phyloP scores from a whole-genome alignment of 148 eudicot genomes.

The Simmondsia chinensis region DNA sequence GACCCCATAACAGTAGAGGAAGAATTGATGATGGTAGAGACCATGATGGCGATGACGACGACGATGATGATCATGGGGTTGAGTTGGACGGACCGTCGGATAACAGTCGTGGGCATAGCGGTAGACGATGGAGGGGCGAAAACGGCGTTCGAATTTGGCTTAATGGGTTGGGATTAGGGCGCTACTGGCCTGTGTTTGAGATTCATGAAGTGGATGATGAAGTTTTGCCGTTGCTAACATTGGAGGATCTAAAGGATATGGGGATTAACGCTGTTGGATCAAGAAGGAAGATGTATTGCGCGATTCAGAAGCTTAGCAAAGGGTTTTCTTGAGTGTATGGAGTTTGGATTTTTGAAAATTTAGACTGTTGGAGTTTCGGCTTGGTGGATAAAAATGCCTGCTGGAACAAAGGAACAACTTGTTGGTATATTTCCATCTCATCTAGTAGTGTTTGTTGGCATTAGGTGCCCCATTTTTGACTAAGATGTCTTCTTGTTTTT shows the following conservation, averaged over 20 bases:
- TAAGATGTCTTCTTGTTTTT: no score
- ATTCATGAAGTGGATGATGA: constrained; percentile 72
- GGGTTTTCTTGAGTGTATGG: constrained; percentile 43
- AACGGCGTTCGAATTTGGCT: constrained; percentile 59
- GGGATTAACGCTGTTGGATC: constrained; percentile 73
- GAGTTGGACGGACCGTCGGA: constrained; percentile 29
- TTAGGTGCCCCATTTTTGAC: no score
- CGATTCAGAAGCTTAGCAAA: constrained; percentile 57
- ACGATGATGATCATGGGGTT: no score
- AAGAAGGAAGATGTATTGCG: constrained; percentile 51
- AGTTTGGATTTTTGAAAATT: no score
- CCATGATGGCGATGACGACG: constrained; percentile 4
- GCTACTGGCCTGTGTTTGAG: constrained; percentile 52
- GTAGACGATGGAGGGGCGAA: constrained; percentile 12
- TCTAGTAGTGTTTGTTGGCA: no score
- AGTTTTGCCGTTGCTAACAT: constrained; percentile 59
- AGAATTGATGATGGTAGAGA: background rate
- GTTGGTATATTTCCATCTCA: no score
- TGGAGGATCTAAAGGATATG: constrained; percentile 79
- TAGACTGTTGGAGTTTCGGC: no score
- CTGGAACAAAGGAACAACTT: no score
- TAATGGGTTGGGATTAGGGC: constrained; percentile 39
- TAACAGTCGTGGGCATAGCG: constrained; percentile 18
- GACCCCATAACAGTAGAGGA: constrained; percentile 2
- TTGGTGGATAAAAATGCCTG: no score